Percentiles rank a stretch among this genome's conserved stretches.
phyloP scores from a whole-genome alignment of 306 rosid species.

The Malus asiatica region DNA sequence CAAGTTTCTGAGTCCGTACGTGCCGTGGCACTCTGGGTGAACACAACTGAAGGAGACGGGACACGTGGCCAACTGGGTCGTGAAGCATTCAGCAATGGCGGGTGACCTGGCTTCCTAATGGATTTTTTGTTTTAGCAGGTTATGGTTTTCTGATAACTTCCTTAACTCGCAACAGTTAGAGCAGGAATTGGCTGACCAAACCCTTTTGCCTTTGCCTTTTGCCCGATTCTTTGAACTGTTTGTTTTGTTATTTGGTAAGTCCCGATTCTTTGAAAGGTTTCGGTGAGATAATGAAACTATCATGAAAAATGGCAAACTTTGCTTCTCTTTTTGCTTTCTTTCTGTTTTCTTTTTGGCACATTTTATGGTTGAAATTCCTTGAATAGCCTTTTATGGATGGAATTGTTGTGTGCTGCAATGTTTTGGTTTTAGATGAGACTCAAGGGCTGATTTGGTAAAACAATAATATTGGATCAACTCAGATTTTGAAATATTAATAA shows the following conservation, averaged over 20 bases:
- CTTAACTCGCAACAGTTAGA: not conserved
- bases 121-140: not conserved
- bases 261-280: not conserved
- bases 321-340: not conserved
- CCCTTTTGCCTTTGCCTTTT: not conserved
- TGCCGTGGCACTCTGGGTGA: not conserved
- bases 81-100: not conserved
- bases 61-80: constrained; percentile 10
- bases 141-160: not conserved
- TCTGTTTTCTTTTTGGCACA: not conserved
- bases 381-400: not conserved
- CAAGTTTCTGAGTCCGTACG: constrained; percentile 1
- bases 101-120: not conserved
- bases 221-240: not conserved
- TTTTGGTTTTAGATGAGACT: not conserved
- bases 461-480: not conserved
- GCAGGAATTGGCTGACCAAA: constrained; percentile 10
- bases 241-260: not conserved
- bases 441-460: not conserved
- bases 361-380: not conserved
- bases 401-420: not conserved
- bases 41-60: not conserved
- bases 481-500: too few relatives aligned
- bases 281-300: not conserved
- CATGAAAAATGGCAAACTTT: not conserved